Conservation (phyloP, 2,329 filamentous ascomycete species). For the Sclerotinia trifoliorum region DNA sequence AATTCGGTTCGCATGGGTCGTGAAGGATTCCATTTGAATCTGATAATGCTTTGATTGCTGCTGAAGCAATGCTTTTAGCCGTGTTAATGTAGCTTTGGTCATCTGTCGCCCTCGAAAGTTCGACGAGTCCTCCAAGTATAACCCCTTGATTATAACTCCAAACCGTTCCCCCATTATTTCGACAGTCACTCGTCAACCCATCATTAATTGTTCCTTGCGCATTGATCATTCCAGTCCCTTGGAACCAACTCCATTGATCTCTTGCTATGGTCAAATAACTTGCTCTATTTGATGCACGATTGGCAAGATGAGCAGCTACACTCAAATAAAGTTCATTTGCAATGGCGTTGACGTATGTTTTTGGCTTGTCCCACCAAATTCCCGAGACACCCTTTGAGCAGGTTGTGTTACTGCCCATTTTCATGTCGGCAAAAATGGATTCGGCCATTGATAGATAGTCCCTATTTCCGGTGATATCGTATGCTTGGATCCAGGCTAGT, state of each 20-base stretch:
- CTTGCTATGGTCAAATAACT: constrained; percentile 57
- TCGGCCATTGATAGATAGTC: constrained; percentile 54
- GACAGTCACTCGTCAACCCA: constrained; percentile 49
- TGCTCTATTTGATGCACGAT: constrained; percentile 50
- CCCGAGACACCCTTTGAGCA: constrained; percentile 44
- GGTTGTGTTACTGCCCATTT: constrained; percentile 49
- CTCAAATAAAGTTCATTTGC: constrained; percentile 57
- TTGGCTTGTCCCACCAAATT: constrained; percentile 56
- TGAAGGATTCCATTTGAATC: constrained; percentile 51
- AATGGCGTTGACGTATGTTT: constrained; percentile 56
- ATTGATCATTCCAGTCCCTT: constrained; percentile 49
- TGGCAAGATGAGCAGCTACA: constrained; percentile 54
- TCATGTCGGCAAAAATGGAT: constrained; percentile 58
- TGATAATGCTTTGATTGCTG: constrained; percentile 49
- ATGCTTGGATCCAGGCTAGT: constrained; percentile 57
- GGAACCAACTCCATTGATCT: constrained; percentile 53
- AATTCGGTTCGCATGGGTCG: constrained; percentile 53
- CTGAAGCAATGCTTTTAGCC: constrained; percentile 54
- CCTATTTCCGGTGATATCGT: constrained; percentile 52
- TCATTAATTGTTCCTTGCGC: constrained; percentile 52
- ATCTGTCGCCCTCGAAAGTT: constrained; percentile 55
- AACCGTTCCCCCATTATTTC: constrained; percentile 46
- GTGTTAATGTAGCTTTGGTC: constrained; percentile 43
- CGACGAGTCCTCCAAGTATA: constrained; percentile 56
- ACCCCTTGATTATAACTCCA: constrained; percentile 63